phyloP scores from a whole-genome alignment of 1,284 basidiomycete genomes.

The Ganoderma boninense region DNA sequence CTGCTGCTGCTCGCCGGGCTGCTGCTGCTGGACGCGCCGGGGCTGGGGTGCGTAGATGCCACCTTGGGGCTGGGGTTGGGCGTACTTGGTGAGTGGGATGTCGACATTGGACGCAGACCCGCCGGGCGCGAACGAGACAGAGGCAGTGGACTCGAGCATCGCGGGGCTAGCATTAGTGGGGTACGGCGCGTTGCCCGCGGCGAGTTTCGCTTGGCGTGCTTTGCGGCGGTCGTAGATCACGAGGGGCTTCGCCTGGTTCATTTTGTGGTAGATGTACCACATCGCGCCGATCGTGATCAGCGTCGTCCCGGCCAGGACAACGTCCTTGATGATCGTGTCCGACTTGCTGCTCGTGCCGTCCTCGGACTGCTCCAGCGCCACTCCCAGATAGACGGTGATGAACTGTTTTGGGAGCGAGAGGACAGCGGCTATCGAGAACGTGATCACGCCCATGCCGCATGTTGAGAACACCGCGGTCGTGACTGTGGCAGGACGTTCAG shows the following conservation, averaged over 20 bases:
- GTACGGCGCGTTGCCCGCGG: conserved; percentile 42
- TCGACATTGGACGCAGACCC: conserved; percentile 48
- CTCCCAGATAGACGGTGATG: conserved; percentile 78
- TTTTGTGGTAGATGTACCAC: conserved; percentile 84
- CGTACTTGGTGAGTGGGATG: conserved; percentile 48
- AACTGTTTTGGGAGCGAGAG: conserved; percentile 84
- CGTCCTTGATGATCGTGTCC: conserved; percentile 69
- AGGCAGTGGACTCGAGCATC: conserved; percentile 39
- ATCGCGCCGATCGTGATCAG: conserved; percentile 81
- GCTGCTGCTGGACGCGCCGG: conserved; percentile 34
- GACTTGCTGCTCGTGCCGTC: conserved; percentile 49
- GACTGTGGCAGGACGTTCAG: conserved; percentile 42
- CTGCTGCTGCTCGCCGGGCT: conserved; percentile 18
- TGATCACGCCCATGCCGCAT: conserved; percentile 78
- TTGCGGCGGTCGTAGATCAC: conserved; percentile 77
- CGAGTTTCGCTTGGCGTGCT: conserved; percentile 52
- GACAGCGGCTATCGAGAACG: conserved; percentile 76
- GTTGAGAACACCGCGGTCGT: conserved; percentile 84
- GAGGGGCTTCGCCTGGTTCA: conserved; percentile 77
- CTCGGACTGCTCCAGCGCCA: conserved; percentile 52
- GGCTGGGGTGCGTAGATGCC: conserved; percentile 47
- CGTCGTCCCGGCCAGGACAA: conserved; percentile 68
- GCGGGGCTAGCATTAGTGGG: conserved; percentile 32
- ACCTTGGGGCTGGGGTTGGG: conserved; percentile 29
- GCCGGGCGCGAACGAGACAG: conserved; percentile 46